phyloP scores from a whole-genome alignment of 2,329 filamentous ascomycete species.

The Ophiostoma himal-ulmi region DNA sequence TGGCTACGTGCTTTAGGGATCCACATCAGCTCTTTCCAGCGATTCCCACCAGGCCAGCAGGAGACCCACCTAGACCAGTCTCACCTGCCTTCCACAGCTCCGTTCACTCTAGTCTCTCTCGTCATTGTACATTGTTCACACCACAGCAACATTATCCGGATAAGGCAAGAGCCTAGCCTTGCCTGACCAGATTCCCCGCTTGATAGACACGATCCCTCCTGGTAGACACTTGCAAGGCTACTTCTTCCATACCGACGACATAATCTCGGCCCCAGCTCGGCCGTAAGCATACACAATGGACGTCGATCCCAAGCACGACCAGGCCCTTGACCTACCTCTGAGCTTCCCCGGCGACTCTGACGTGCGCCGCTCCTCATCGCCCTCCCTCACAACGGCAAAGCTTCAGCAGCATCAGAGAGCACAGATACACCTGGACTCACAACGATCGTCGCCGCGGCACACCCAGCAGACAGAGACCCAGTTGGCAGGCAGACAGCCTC shows the following conservation, averaged over 20 bases:
- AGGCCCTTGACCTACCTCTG: slow-evolving; percentile 23
- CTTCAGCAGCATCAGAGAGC: slow-evolving; percentile 1
- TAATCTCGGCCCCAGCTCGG: neutral
- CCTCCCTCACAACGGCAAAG: slow-evolving; percentile 1
- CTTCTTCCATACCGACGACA: neutral
- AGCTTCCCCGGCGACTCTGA: slow-evolving; percentile 23
- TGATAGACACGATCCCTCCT: neutral
- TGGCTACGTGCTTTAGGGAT: neutral
- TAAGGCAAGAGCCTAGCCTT: neutral
- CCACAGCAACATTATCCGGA: neutral
- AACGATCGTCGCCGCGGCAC: slow-evolving; percentile 6
- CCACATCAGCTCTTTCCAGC: neutral
- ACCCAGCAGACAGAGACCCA: slow-evolving; percentile 11
- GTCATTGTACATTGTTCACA: neutral
- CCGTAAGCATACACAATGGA: slow-evolving; percentile 18
- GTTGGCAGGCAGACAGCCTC: neutral
- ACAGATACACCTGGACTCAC: neutral
- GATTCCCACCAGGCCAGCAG: neutral
- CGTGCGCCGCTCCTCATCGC: neutral
- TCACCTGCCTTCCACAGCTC: neutral
- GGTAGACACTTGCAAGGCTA: neutral
- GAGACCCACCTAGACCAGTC: neutral
- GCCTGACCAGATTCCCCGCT: neutral
- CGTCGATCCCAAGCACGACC: slow-evolving; percentile 24
- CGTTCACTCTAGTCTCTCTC: neutral